phyloP scores from a whole-genome alignment of 2,329 filamentous ascomycete species.

The Daldinia eschscholtzii region DNA sequence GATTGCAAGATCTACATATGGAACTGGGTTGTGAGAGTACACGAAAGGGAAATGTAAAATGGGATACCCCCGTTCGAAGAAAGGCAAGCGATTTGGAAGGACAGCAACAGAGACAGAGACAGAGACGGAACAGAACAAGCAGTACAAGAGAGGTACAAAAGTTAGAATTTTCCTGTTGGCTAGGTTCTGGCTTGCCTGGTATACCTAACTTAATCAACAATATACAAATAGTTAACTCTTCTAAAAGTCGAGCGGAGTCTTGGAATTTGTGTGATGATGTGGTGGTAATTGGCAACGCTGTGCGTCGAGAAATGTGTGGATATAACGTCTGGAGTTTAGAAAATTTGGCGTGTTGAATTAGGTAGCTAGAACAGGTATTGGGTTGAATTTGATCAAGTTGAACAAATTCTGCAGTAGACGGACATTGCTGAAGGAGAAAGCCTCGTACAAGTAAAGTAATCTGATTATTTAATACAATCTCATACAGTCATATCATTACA shows the following conservation, averaged over 20 bases:
- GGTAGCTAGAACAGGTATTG: background rate
- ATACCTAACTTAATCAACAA: slow-evolving; percentile 16
- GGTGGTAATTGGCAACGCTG: background rate
- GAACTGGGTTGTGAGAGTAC: slow-evolving; percentile 21
- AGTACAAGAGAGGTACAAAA: slow-evolving; percentile 20
- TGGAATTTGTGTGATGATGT: background rate
- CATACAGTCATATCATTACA: background rate
- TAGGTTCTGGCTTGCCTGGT: slow-evolving; percentile 16
- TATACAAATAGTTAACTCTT: background rate
- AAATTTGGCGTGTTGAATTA: background rate
- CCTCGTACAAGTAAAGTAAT: background rate
- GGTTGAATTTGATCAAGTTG: background rate
- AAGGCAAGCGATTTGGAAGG: slow-evolving; percentile 15
- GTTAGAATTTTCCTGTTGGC: slow-evolving; percentile 18
- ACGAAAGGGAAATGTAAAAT: slow-evolving; percentile 26
- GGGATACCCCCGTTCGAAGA: slow-evolving; percentile 29
- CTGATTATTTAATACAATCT: background rate
- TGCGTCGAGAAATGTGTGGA: background rate
- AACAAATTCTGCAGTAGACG: background rate
- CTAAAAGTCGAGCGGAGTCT: background rate
- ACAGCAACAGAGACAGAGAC: slow-evolving; percentile 9
- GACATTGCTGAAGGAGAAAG: background rate
- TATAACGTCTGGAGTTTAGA: background rate
- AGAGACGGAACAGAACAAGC: background rate
- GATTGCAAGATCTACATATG: slow-evolving; percentile 22